These are phyloP conservation scores for Trametes sanguinea DNA, from an alignment of 768 basidiomycete species.

Conservation along the genomic window DNA sequence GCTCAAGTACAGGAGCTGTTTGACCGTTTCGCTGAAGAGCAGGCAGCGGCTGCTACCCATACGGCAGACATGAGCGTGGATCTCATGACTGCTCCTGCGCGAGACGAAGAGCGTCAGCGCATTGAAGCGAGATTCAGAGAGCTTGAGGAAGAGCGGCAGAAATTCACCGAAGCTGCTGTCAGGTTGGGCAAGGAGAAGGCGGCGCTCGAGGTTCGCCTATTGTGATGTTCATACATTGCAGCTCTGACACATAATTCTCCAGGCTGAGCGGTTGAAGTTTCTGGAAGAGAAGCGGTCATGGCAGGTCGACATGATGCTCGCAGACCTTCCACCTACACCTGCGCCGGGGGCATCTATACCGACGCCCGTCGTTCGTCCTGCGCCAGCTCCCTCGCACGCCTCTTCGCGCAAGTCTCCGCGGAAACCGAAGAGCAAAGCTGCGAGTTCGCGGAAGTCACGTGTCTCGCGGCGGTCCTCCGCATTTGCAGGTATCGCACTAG, in stretches of 20 bases:
- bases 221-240: neutral
- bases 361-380: conserved; percentile 29
- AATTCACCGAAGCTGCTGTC: conserved; percentile 64
- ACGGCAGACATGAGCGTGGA: conserved; percentile 52
- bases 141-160: conserved; percentile 65
- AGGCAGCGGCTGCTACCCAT: conserved; percentile 33
- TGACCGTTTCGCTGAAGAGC: conserved; percentile 53
- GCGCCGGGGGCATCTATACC: conserved; percentile 23
- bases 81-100: conserved; percentile 51
- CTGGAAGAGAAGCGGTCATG: conserved; percentile 74
- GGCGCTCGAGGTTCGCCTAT: conserved; percentile 56
- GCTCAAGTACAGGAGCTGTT: conserved; percentile 50
- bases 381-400: conserved; percentile 35
- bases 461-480: conserved; percentile 50
- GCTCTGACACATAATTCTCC: neutral
- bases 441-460: conserved; percentile 44
- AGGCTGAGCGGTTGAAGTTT: conserved; percentile 65
- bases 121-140: conserved; percentile 54
- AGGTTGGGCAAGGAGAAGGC: conserved; percentile 66
- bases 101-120: conserved; percentile 55
- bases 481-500: conserved; percentile 33
- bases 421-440: conserved; percentile 46
- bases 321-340: conserved; percentile 52
- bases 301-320: conserved; percentile 64
- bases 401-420: conserved; percentile 47